Base-by-base conservation (phyloP, 2,329 filamentous ascomycete genomes). In the Nakataea oryzae region DNA sequence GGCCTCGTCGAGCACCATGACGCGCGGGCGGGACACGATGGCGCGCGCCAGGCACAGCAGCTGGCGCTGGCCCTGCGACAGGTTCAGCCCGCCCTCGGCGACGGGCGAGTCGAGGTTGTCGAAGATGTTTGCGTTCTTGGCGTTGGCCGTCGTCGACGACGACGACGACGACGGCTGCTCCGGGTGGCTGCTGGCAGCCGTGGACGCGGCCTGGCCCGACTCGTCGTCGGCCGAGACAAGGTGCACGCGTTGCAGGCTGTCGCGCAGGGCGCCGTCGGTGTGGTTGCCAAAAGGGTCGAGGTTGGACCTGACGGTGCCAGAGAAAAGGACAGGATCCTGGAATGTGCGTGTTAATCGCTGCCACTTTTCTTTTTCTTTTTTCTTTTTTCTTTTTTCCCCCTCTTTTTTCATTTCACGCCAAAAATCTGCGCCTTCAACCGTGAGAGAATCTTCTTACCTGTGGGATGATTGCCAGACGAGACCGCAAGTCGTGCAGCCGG, bases 1-100 rank as follows among this genome's bases (percentile, higher is more conserved):
- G 0, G 90, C 89, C 74, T 93, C 89, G 70, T 93, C 89, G 1
- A 93, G 81, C 1, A 93, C 85, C 83, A 93, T 88, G 67, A 93
- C 85, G 70, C 88, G 88, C 3, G 89, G 88, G 0, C 86, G 81
- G 0, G 84, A 81, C 28, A 91, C 85, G 66, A 91, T 90, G 60
- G 86, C 88, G 60, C 86, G 86, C 0, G 88, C 88, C 4, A 91
- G 83, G 68, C 88, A 91, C 50, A 92, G 81, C 0, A 91, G 85
- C 72, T 92, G 89, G 3, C 89, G 82, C 72, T 92, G 89, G 30
- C 89, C 88, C 70, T 91, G 88, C 0, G 87, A 90, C 24, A 91
- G 78, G 70, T 91, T 92, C 4, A 88, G 80, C 0, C 89, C 89
- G 24, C 87, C 87, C 71, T 91, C 87, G 3, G 86, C 84, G 65